Evolutionary conservation across 129 eudicot species (phyloP).

Genomic region (Deinandra increscens): DNA sequence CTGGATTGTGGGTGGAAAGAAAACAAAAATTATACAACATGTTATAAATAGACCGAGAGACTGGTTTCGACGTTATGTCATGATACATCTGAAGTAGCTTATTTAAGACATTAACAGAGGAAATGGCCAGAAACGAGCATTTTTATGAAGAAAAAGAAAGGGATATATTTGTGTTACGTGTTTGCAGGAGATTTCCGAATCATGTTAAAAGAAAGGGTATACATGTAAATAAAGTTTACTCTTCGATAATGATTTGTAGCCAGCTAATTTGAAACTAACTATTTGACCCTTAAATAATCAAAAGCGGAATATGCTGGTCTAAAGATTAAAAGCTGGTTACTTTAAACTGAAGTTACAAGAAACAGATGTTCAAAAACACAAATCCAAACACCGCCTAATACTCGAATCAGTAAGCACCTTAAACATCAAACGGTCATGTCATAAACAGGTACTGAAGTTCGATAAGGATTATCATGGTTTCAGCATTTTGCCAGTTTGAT

Average conservation of each 20-base stretch:
- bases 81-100: neutral
- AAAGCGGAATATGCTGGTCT: neutral
- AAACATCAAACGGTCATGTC: neutral
- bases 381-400: neutral
- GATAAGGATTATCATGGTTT: neutral
- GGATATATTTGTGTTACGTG: neutral
- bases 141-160: neutral
- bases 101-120: neutral
- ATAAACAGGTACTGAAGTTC: neutral
- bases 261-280: neutral
- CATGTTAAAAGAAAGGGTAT: neutral
- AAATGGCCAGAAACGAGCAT: neutral
- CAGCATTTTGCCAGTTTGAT: neutral
- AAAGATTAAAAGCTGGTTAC: neutral
- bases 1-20: neutral
- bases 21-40: neutral
- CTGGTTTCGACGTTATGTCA: neutral
- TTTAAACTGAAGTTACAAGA: neutral
- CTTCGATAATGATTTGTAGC: neutral
- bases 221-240: neutral
- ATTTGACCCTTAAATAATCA: neutral
- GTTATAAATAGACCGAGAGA: neutral
- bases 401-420: conserved; percentile 1
- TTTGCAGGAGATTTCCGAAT: neutral
- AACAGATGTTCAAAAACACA: neutral